Evolutionary conservation across 306 rosid species (phyloP), one percentile per base, ranked within the genome.

Genomic region (Lotus japonicus): DNA sequence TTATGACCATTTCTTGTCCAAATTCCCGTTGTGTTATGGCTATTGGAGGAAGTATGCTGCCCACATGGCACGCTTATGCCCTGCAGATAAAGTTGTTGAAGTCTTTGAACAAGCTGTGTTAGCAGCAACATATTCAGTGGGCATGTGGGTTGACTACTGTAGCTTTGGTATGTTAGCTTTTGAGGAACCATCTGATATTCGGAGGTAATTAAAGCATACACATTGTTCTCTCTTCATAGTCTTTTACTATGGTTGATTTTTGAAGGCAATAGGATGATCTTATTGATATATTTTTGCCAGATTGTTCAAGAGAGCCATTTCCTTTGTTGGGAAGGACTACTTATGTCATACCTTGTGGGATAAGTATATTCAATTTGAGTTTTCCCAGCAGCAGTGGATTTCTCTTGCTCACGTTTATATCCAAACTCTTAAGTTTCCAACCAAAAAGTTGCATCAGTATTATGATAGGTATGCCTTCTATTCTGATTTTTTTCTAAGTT

Each of bases 281-380:
- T 45, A 56, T 59, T 60, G 52, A 48, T 65, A 38, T 66, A 44
- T 65, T 65, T 65, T 66, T 57, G 51, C 62, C 82, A 92, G 98
- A 73, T 77, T 89, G 68, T 88, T 92, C 66, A 77, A 68, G 66
- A 81, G 98, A 85, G 96, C 89, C 64, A 42, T 87, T 54, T 87
- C 91, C 62, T 87, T 87, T 77, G 87, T 92, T 77, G 89, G 96
- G 68, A 92, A 84, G 88, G 98, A 92, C 66, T 89, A 87, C 78
- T 73, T 50, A 11, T 86, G 95, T 76, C 84, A 86, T 81, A 59
- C 81, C 53, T 77, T 92, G 84, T 92, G 95, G 98, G 98, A 89
- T 83, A 82, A 83, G 59, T 92, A 86, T 81, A 87, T 92, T 56
- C 86, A 80, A 19, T 92, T 92, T 64, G 95, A 88, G 86, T 84